Conservation (phyloP, 331 rosid genomes). For the Phaseolus coccineus region DNA sequence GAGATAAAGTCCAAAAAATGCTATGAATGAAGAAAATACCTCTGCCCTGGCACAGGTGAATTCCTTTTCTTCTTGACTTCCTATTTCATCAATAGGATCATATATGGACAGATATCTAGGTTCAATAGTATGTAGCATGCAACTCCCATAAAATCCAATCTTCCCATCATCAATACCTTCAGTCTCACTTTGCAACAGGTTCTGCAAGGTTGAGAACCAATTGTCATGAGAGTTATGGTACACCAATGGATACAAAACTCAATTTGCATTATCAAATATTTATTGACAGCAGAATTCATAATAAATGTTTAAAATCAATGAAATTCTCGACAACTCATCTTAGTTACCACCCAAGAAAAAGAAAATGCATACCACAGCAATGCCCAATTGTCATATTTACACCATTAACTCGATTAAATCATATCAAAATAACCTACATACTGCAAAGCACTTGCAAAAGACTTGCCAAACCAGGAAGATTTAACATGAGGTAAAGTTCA, state of each 20-base stretch:
- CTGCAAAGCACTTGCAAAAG: neutral
- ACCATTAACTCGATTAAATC: neutral
- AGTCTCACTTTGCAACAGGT: slow-evolving; percentile 69
- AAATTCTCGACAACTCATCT: slow-evolving; percentile 1
- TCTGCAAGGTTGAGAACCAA: slow-evolving; percentile 48
- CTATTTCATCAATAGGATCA: slow-evolving; percentile 44
- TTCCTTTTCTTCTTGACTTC: slow-evolving; percentile 50
- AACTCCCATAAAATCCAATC: slow-evolving; percentile 74
- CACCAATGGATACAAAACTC: neutral
- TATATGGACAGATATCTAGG: slow-evolving; percentile 41
- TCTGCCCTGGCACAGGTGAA: slow-evolving; percentile 67
- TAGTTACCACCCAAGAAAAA: neutral
- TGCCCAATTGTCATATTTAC: neutral
- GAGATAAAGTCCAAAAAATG: slow-evolving; percentile 24
- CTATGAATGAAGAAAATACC: slow-evolving; percentile 48
- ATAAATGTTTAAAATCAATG: slow-evolving; percentile 26
- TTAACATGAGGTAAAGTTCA: neutral
- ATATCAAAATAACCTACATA: neutral
- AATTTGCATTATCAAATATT: neutral
- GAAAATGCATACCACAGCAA: neutral
- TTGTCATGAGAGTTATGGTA: slow-evolving; percentile 4
- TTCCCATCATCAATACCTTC: slow-evolving; percentile 65
- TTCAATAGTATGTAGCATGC: slow-evolving; percentile 61
- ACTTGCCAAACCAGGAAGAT: neutral
- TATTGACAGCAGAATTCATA: neutral